Conservation (phyloP, 2,329 filamentous ascomycete species). For the Calycina herbarum region DNA sequence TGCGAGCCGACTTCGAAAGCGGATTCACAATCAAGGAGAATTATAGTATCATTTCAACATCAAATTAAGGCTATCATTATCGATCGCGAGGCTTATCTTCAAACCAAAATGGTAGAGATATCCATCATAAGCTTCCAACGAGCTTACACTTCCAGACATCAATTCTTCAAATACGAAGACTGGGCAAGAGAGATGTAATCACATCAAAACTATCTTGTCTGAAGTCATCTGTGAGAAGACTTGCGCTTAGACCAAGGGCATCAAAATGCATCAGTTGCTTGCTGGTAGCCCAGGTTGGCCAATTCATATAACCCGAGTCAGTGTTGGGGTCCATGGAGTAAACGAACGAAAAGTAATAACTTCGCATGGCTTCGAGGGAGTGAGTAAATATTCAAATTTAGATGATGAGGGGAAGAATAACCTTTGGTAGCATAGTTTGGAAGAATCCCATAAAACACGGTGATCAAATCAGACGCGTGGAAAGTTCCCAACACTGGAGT, state of each 20-base stretch:
- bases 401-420: not conserved
- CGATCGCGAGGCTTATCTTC: not conserved
- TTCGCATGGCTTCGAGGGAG: slow-evolving; percentile 47
- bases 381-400: slow-evolving; percentile 10
- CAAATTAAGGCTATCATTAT: slow-evolving; percentile 1
- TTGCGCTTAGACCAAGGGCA: slow-evolving; percentile 38
- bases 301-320: slow-evolving; percentile 38
- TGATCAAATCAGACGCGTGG: slow-evolving; percentile 68
- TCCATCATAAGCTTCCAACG: not conserved
- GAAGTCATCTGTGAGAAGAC: slow-evolving; percentile 50
- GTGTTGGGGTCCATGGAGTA: slow-evolving; percentile 69
- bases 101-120: not conserved
- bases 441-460: slow-evolving; percentile 55
- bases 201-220: slow-evolving; percentile 46
- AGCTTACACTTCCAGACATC: not conserved
- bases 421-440: slow-evolving; percentile 50
- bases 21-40: not conserved
- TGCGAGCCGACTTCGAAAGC: no score
- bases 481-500: slow-evolving; percentile 74
- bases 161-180: slow-evolving; percentile 26
- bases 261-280: slow-evolving; percentile 53
- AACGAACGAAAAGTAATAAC: slow-evolving; percentile 73
- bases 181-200: slow-evolving; percentile 36
- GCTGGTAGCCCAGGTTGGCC: slow-evolving; percentile 54
- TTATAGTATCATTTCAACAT: not conserved